A percentile compares a stretch with the other conserved stretches of the same genome.
Conservation (phyloP, 2,329 filamentous ascomycete genomes). For the Talaromyces sp. region DNA sequence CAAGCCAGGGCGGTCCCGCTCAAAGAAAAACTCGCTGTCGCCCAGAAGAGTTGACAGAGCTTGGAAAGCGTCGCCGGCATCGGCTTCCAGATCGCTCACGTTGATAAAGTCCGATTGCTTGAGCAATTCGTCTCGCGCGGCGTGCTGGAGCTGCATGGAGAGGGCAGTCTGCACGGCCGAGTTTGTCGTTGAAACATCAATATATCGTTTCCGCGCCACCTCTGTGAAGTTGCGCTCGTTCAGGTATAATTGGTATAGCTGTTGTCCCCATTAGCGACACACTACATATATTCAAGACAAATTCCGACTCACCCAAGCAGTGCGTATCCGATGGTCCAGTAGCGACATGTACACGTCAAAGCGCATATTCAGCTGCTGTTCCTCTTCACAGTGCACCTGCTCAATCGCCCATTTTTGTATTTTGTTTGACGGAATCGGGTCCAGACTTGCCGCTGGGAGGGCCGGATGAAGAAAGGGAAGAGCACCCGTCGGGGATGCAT, state of each 20-base stretch:
- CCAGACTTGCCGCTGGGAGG: conserved; percentile 32
- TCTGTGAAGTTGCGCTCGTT: conserved; percentile 57
- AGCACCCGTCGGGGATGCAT: conserved; percentile 83
- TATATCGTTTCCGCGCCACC: conserved; percentile 67
- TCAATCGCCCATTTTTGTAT: conserved; percentile 64
- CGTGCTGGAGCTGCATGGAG: conserved; percentile 60
- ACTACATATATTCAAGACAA: not conserved
- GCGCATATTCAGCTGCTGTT: conserved; percentile 49
- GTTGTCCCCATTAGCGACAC: conserved; percentile 1
- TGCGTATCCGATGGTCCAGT: conserved; percentile 69
- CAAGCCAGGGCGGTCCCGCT: conserved; percentile 53
- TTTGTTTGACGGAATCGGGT: conserved; percentile 57
- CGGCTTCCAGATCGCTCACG: conserved; percentile 51
- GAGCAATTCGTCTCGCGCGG: conserved; percentile 68
- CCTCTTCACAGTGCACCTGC: conserved; percentile 38
- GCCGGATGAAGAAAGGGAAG: conserved; percentile 76
- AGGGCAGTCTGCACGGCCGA: conserved; percentile 58
- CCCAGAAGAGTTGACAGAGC: conserved; percentile 57
- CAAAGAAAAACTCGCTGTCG: conserved; percentile 57
- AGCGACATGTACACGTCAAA: conserved; percentile 74
- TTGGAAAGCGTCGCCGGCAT: conserved; percentile 57
- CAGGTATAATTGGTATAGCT: conserved; percentile 80
- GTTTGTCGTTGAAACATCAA: conserved; percentile 56
- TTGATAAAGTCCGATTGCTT: conserved; percentile 53
- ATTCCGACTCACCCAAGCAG: conserved; percentile 64